Evolutionary conservation across 768 basidiomycete species (phyloP).

Genomic region (Psilocybe sp.): DNA sequence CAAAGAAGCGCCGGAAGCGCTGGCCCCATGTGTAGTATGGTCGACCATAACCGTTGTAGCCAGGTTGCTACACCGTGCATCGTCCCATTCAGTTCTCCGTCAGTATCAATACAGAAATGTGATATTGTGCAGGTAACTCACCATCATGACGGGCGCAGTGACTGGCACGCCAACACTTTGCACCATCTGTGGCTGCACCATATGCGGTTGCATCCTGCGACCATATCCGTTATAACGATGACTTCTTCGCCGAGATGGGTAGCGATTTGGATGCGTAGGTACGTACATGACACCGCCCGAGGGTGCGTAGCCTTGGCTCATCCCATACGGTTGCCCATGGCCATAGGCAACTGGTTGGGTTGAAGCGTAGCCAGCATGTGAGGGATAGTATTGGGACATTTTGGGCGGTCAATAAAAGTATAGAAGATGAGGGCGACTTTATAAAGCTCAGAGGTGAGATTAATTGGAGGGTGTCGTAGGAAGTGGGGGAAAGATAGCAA

Average conservation of each 20-base stretch:
- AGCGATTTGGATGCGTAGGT: slow-evolving; percentile 22
- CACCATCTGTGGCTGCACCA: background rate
- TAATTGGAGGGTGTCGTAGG: no score
- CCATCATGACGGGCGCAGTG: slow-evolving; percentile 26
- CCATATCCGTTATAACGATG: slow-evolving; percentile 17
- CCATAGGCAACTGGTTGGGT: slow-evolving; percentile 31
- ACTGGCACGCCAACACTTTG: slow-evolving; percentile 22
- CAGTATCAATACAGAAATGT: background rate
- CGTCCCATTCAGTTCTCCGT: background rate
- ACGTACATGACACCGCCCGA: slow-evolving; percentile 31
- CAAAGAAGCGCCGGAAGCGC: slow-evolving; percentile 53
- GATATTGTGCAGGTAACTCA: slow-evolving; percentile 11
- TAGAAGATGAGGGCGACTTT: no score
- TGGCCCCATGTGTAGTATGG: slow-evolving; percentile 35
- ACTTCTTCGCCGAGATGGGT: slow-evolving; percentile 23
- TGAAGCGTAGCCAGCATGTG: slow-evolving; percentile 29
- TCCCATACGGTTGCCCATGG: slow-evolving; percentile 19
- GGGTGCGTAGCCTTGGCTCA: slow-evolving; percentile 21
- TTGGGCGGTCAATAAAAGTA: background rate
- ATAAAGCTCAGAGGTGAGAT: no score
- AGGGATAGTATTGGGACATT: slow-evolving; percentile 37
- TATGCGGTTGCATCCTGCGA: no score
- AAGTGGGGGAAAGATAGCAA: no score
- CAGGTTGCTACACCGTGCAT: slow-evolving; percentile 24
- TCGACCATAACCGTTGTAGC: slow-evolving; percentile 21